phyloP scores from a whole-genome alignment of 2,329 filamentous ascomycete species.

The Calonectria pauciramosa region DNA sequence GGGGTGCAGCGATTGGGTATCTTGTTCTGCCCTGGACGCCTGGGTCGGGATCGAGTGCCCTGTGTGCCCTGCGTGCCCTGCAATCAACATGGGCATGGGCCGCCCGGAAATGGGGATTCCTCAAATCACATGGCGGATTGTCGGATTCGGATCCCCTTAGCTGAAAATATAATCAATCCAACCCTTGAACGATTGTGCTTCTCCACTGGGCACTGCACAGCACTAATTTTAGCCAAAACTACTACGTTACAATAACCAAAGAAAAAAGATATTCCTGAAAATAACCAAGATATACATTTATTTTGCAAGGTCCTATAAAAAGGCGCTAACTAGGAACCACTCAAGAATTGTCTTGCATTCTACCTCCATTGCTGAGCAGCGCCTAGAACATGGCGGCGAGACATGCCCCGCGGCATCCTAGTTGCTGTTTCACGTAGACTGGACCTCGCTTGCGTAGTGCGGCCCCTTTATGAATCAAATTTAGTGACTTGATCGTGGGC shows the following conservation, averaged over 20 bases:
- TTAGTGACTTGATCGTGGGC: constrained; percentile 1
- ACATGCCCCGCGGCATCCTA: background rate
- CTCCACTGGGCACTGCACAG: too few species aligned
- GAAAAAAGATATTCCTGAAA: too few species aligned
- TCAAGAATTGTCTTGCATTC: too few species aligned
- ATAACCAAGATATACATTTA: too few species aligned
- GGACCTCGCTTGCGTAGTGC: background rate
- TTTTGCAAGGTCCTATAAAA: too few species aligned
- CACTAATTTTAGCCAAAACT: too few species aligned
- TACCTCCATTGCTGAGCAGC: background rate
- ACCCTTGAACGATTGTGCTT: too few species aligned
- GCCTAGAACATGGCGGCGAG: background rate
- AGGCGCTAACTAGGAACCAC: too few species aligned
- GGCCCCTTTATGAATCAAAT: constrained; percentile 9
- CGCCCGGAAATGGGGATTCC: background rate
- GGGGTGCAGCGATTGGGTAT: too few species aligned
- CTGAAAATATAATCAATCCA: background rate
- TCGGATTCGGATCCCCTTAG: background rate
- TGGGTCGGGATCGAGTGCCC: background rate
- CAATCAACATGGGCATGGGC: background rate
- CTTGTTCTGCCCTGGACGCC: too few species aligned
- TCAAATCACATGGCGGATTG: background rate
- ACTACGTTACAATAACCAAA: too few species aligned
- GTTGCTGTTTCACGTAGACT: background rate
- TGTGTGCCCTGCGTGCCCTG: background rate